phyloP scores from a whole-genome alignment of 306 rosid genomes.

The Cicer yamashitae region DNA sequence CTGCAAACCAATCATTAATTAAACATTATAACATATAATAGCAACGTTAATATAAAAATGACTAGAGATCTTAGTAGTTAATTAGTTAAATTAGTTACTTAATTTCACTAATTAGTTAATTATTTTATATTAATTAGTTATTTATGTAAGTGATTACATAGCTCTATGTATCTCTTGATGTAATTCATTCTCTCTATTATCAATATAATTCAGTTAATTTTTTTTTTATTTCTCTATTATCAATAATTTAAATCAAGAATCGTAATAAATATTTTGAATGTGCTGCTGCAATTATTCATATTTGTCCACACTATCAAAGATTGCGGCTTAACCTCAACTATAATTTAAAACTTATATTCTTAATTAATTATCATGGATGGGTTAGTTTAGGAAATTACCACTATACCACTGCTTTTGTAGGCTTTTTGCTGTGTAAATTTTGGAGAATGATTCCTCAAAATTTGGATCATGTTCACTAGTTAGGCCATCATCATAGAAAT shows the following conservation, averaged over 20 bases:
- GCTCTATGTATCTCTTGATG: too few relatives aligned
- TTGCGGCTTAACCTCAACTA: background rate
- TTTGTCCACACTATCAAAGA: background rate
- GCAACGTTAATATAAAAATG: background rate
- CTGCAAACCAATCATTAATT: slow-evolving; percentile 42
- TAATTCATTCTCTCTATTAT: too few relatives aligned
- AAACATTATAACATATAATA: slow-evolving; percentile 6
- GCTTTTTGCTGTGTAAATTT: slow-evolving; percentile 56
- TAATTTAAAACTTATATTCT: background rate
- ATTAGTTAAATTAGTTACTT: too few relatives aligned
- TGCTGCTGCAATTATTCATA: background rate
- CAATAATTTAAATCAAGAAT: too few relatives aligned
- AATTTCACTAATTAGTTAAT: too few relatives aligned
- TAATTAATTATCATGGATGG: background rate
- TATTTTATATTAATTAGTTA: too few relatives aligned
- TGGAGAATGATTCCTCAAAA: slow-evolving; percentile 59
- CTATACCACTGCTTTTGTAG: slow-evolving; percentile 64
- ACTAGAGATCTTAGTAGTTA: too few relatives aligned
- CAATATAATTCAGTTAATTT: too few relatives aligned
- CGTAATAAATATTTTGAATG: too few relatives aligned
- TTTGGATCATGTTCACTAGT: slow-evolving; percentile 42
- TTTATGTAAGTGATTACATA: too few relatives aligned
- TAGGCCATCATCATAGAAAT: slow-evolving; percentile 65
- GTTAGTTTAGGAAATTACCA: slow-evolving; percentile 49
- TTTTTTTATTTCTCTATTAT: too few relatives aligned